These are phyloP conservation scores for Aureobasidium vineae DNA, from an alignment of 2,329 filamentous ascomycete genomes.

Conservation along the genomic window DNA sequence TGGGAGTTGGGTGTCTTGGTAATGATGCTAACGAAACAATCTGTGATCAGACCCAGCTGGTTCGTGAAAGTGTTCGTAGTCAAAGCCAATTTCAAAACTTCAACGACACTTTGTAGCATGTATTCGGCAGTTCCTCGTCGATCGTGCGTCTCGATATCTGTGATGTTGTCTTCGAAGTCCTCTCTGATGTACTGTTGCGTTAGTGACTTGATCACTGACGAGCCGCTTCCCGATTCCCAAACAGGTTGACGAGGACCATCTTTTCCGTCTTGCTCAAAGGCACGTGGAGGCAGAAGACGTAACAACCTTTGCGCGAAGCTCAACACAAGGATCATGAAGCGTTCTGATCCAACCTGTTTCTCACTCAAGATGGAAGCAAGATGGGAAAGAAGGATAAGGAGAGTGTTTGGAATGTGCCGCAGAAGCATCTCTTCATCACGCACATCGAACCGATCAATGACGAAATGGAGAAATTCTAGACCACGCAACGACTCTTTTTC, in stretches of 20 bases:
- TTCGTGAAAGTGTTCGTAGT: neutral
- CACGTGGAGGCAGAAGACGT: conserved; percentile 34
- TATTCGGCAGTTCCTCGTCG: conserved; percentile 10
- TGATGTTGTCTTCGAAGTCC: neutral
- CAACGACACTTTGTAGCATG: neutral
- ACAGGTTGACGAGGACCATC: neutral
- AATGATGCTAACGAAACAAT: conserved; percentile 17
- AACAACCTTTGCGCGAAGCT: conserved; percentile 25
- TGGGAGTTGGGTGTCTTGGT: conserved; percentile 6
- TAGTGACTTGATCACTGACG: conserved; percentile 11
- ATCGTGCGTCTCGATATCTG: neutral
- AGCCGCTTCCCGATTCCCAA: neutral
- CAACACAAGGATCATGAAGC: conserved; percentile 30
- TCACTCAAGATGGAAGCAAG: conserved; percentile 32
- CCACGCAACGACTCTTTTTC: conserved; percentile 54
- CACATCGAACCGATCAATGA: conserved; percentile 85
- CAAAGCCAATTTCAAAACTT: conserved; percentile 1
- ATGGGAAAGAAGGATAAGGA: conserved; percentile 60
- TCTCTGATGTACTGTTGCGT: conserved; percentile 12
- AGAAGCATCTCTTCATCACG: conserved; percentile 94
- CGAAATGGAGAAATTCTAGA: conserved; percentile 74
- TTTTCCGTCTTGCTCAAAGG: conserved; percentile 24
- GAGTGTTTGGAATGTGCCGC: conserved; percentile 71
- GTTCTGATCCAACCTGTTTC: conserved; percentile 1
- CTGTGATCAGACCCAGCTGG: conserved; percentile 15